These are phyloP conservation scores for Fibroporia radiculosa DNA, from an alignment of 768 basidiomycete species.

Conservation along the genomic window DNA sequence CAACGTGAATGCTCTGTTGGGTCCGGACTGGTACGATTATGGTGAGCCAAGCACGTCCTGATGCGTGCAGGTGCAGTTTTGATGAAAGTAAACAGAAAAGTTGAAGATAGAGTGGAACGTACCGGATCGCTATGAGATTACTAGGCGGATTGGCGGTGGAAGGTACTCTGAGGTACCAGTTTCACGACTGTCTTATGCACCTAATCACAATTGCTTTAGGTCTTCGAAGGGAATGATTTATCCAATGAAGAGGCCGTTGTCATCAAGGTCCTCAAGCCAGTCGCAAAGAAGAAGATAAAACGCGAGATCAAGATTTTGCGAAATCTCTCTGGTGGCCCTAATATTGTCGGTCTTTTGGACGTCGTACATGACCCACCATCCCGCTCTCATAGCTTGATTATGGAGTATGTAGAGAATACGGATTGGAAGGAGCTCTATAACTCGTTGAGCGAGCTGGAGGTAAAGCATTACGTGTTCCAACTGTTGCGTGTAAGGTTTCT, in stretches of 20 bases:
- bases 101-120: conserved; percentile 92
- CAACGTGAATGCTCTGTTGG: conserved; percentile 80
- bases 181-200: not conserved
- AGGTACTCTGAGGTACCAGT: conserved; percentile 81
- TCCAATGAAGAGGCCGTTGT: conserved; percentile 90
- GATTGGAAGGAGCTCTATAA: conserved; percentile 96
- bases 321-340: conserved; percentile 92
- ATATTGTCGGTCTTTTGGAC: conserved; percentile 87
- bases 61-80: not conserved
- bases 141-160: conserved; percentile 88
- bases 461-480: conserved; percentile 94
- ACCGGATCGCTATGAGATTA: conserved; percentile 96
- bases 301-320: conserved; percentile 97
- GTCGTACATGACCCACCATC: conserved; percentile 92
- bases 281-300: conserved; percentile 99
- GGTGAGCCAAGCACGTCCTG: conserved; percentile 40
- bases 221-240: conserved; percentile 89
- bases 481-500: conserved; percentile 74
- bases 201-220: conserved; percentile 32
- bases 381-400: conserved; percentile 92
- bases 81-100: conserved; percentile 51
- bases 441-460: conserved; percentile 89
- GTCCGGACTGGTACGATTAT: conserved; percentile 92
- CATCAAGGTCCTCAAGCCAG: conserved; percentile 97
- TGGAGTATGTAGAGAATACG: conserved; percentile 94